Percentiles rank a stretch among this genome's conserved stretches.
phyloP scores from a whole-genome alignment of 1,284 basidiomycete genomes.

The Vanrija sp. region DNA sequence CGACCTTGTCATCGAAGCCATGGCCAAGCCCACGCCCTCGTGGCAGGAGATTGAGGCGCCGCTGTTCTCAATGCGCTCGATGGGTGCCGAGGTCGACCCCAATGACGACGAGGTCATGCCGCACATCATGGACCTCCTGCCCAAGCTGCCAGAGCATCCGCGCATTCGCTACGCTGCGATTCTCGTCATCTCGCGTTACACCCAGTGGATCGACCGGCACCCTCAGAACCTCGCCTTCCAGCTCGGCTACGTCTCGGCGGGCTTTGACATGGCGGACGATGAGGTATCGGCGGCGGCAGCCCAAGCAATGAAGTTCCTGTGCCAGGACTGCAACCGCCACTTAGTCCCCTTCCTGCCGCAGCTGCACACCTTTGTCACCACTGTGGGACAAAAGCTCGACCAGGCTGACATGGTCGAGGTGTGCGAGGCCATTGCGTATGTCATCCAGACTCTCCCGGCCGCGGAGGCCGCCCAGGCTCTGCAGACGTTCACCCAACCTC shows the following conservation, averaged over 20 bases:
- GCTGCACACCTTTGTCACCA: conserved; percentile 79
- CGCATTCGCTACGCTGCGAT: conserved; percentile 91
- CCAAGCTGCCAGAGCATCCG: conserved; percentile 84
- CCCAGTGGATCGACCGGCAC: conserved; percentile 92
- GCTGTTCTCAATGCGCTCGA: conserved; percentile 94
- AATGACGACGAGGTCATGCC: conserved; percentile 81
- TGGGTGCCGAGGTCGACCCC: conserved; percentile 90
- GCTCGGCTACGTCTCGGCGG: conserved; percentile 85
- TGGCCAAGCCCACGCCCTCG: conserved; percentile 54
- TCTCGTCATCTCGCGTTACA: conserved; percentile 92
- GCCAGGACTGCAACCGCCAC: conserved; percentile 95
- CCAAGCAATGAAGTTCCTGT: conserved; percentile 93
- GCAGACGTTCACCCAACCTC: conserved; percentile 68
- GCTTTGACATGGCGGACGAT: conserved; percentile 74
- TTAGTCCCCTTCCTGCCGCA: conserved; percentile 88
- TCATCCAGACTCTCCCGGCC: conserved; percentile 83
- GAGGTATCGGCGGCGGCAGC: conserved; percentile 92
- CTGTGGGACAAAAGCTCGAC: conserved; percentile 68
- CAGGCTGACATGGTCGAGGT: conserved; percentile 88
- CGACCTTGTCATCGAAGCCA: conserved; percentile 70
- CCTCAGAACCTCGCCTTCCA: conserved; percentile 81
- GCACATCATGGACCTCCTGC: conserved; percentile 91
- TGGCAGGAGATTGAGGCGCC: conserved; percentile 99
- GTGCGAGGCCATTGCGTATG: conserved; percentile 90
- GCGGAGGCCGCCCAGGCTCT: conserved; percentile 80